phyloP scores from a whole-genome alignment of 768 basidiomycete genomes.

The Asterophora lycoperdoides region DNA sequence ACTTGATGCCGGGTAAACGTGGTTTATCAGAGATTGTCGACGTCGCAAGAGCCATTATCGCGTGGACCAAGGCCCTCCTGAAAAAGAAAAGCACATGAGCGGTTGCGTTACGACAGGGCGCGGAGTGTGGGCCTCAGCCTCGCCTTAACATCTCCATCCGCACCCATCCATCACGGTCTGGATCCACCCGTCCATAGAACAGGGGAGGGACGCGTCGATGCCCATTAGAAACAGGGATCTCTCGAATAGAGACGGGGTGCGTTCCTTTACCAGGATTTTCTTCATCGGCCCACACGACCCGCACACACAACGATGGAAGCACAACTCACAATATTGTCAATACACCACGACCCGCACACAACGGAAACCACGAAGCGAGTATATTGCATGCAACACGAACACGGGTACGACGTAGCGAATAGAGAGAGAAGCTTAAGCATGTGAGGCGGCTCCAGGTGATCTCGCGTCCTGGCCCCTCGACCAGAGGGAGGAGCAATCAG shows the following conservation, averaged over 20 bases:
- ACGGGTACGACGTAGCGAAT: conserved; percentile 15
- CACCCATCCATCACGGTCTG: conserved; percentile 48
- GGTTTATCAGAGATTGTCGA: not conserved
- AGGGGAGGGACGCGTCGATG: conserved; percentile 19
- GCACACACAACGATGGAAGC: conserved; percentile 13
- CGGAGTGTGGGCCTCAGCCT: conserved; percentile 59
- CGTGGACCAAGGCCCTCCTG: not conserved
- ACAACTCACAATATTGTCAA: conserved; percentile 17
- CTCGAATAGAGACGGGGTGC: conserved; percentile 52
- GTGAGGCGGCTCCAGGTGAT: conserved; percentile 85
- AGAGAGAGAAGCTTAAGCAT: no score
- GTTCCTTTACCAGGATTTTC: conserved; percentile 90
- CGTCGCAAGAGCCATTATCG: not conserved
- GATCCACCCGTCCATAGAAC: conserved; percentile 20
- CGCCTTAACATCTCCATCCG: conserved; percentile 81
- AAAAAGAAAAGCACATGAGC: conserved; percentile 5
- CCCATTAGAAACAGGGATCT: conserved; percentile 33
- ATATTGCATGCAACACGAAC: conserved; percentile 11
- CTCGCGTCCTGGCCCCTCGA: conserved; percentile 88
- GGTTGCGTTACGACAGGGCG: not conserved
- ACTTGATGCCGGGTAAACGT: conserved; percentile 2
- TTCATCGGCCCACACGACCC: conserved; percentile 47
- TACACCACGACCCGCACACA: no score
- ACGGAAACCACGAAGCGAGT: conserved; percentile 2
- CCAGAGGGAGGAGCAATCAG: conserved; percentile 87